Evolutionary conservation across 305 asterid species (phyloP).

Genomic region (Fraxinus paxiana): DNA sequence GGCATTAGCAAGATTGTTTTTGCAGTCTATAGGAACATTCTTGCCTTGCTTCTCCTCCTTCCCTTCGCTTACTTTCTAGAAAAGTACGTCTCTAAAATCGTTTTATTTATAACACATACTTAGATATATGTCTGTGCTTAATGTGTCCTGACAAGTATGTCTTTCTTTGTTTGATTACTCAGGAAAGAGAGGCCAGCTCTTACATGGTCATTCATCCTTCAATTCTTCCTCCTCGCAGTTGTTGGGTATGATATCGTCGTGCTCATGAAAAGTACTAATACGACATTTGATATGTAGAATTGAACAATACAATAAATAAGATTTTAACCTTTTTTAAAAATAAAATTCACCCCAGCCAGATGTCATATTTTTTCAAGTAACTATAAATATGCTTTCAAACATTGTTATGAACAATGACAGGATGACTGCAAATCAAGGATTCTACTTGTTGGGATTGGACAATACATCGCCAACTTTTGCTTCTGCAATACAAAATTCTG

Average conservation of each 20-base stretch:
- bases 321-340: background rate
- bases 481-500: slow-evolving; percentile 52
- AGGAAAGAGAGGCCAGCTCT: background rate
- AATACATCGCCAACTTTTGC: slow-evolving; percentile 95
- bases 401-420: slow-evolving; percentile 30
- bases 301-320: background rate
- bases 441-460: slow-evolving; percentile 89
- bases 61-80: slow-evolving; percentile 96
- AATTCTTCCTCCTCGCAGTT: background rate
- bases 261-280: background rate
- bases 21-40: slow-evolving; percentile 9
- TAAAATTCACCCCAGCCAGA: background rate
- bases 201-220: background rate
- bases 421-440: slow-evolving; percentile 93
- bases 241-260: background rate
- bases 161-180: background rate
- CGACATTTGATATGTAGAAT: too few species aligned
- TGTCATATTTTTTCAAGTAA: background rate
- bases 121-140: too few species aligned
- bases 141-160: background rate
- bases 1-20: slow-evolving; percentile 14
- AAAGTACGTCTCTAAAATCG: slow-evolving; percentile 41
- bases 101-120: background rate
- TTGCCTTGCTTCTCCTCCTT: slow-evolving; percentile 33
- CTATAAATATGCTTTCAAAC: background rate